Evolutionary conservation across 2,329 filamentous ascomycete genomes (phyloP).

Genomic region (Claviceps pusilla): DNA sequence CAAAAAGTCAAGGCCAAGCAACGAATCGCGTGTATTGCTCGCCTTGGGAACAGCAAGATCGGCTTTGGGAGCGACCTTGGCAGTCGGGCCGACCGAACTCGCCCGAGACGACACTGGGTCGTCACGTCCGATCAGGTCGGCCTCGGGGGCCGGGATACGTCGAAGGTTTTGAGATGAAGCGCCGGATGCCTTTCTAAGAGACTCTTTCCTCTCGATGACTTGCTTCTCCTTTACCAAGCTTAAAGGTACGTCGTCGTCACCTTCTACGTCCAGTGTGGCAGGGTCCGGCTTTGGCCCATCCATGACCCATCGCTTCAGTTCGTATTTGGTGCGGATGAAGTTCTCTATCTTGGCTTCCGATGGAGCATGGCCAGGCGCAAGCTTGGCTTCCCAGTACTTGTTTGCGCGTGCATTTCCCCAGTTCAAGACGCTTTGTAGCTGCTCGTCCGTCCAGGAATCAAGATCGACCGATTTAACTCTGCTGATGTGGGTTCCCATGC

Average conservation of each 20-base stretch:
- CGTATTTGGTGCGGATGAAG: slow-evolving; percentile 98
- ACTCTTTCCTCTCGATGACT: slow-evolving; percentile 43
- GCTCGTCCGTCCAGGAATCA: slow-evolving; percentile 96
- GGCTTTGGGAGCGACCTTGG: slow-evolving; percentile 44
- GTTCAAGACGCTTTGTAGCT: slow-evolving; percentile 79
- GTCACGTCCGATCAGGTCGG: slow-evolving; percentile 73
- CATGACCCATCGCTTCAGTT: slow-evolving; percentile 99
- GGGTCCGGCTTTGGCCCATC: slow-evolving; percentile 90
- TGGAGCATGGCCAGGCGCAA: slow-evolving; percentile 78
- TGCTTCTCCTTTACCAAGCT: slow-evolving; percentile 53
- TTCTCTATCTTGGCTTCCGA: slow-evolving; percentile 99
- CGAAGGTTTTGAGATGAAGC: slow-evolving; percentile 25
- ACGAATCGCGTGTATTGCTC: slow-evolving; percentile 68
- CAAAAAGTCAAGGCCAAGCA: slow-evolving; percentile 87
- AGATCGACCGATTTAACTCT: slow-evolving; percentile 96
- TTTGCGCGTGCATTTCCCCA: slow-evolving; percentile 96
- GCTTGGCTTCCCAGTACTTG: slow-evolving; percentile 96
- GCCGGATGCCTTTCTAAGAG: slow-evolving; percentile 44
- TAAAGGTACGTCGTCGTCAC: slow-evolving; percentile 64
- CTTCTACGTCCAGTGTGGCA: slow-evolving; percentile 66
- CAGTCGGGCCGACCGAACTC: slow-evolving; percentile 54
- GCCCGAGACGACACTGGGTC: slow-evolving; percentile 54
- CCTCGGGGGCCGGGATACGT: slow-evolving; percentile 30
- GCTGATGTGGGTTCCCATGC: slow-evolving; percentile 98
- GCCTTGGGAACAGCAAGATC: slow-evolving; percentile 51